phyloP scores from a whole-genome alignment of 257 asterid species.

The Eucommia ulmoides region DNA sequence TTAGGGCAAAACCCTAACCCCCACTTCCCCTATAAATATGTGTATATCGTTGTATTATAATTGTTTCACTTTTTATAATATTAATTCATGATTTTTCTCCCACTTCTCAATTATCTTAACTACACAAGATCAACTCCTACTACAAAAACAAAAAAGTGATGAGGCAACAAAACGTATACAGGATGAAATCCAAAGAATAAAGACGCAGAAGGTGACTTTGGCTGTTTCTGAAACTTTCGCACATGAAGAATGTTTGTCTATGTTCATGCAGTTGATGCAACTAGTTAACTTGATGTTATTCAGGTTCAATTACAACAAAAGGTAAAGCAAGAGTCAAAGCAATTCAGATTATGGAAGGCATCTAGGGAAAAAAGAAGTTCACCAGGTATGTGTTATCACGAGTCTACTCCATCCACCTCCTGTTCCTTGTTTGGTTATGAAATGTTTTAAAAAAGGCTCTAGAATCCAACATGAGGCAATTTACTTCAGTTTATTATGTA shows the following conservation, averaged over 20 bases:
- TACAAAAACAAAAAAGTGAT: conserved; percentile 95
- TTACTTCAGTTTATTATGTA: too few species aligned
- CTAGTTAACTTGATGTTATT: conserved; percentile 17
- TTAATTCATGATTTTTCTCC: too few species aligned
- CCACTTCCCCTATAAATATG: too few species aligned
- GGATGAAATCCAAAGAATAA: conserved; percentile 87
- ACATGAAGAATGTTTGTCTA: not conserved
- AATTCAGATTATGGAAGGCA: conserved; percentile 97
- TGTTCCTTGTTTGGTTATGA: too few species aligned
- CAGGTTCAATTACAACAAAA: conserved; percentile 97
- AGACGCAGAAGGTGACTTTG: conserved; percentile 58
- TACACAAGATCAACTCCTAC: conserved; percentile 85
- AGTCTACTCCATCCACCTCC: too few species aligned
- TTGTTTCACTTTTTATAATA: too few species aligned
- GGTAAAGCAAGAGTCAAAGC: conserved; percentile 97
- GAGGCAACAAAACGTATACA: conserved; percentile 83
- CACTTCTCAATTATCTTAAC: too few species aligned
- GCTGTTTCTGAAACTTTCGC: conserved; percentile 4
- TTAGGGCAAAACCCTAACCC: too few species aligned
- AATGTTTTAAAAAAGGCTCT: too few species aligned
- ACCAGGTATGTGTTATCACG: conserved; percentile 48
- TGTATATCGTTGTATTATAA: too few species aligned
- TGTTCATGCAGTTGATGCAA: conserved; percentile 2
- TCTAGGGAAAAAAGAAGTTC: conserved; percentile 94
- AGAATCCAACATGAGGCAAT: too few species aligned